These are phyloP conservation scores for Rutidosis leptorrhynchoides DNA, from an alignment of 129 eudicot genomes.

Conservation along the genomic window DNA sequence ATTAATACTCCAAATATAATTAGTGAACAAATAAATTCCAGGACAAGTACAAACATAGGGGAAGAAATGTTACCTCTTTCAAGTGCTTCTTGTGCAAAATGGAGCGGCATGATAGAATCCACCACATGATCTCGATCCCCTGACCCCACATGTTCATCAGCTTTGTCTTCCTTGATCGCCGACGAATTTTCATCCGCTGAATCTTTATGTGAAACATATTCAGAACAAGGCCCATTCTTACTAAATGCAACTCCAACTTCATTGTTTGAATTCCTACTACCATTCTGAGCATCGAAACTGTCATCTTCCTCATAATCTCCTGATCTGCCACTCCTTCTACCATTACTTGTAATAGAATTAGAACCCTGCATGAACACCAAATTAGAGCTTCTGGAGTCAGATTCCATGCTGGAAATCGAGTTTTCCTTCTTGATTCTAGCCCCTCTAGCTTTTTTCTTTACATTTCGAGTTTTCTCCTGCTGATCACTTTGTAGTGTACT, in stretches of 20 bases:
- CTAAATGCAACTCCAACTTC: too few relatives aligned
- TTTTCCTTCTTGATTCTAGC: conserved; percentile 66
- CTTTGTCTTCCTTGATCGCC: conserved; percentile 36
- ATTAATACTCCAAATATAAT: too few relatives aligned
- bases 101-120: conserved; percentile 50
- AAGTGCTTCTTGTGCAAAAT: conserved; percentile 73
- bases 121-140: conserved; percentile 43
- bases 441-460: conserved; percentile 65
- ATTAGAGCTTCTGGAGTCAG: conserved; percentile 80
- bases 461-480: conserved; percentile 43
- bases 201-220: conserved; percentile 40
- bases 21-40: too few relatives aligned
- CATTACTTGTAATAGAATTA: conserved; percentile 48
- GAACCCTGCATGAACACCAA: conserved; percentile 57
- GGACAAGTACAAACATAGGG: not conserved
- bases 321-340: conserved; percentile 45
- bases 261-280: conserved; percentile 27
- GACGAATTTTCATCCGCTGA: conserved; percentile 41
- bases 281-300: conserved; percentile 54
- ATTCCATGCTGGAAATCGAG: conserved; percentile 85
- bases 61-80: conserved; percentile 51
- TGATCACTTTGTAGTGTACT: conserved; percentile 32
- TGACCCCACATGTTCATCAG: conserved; percentile 38
- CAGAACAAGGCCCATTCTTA: conserved; percentile 41
- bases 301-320: conserved; percentile 55